Evolutionary conservation across 176 grass and related monocot species (phyloP), one percentile per base, ranked within the genome.

Genomic region (Triticum dicoccoides): DNA sequence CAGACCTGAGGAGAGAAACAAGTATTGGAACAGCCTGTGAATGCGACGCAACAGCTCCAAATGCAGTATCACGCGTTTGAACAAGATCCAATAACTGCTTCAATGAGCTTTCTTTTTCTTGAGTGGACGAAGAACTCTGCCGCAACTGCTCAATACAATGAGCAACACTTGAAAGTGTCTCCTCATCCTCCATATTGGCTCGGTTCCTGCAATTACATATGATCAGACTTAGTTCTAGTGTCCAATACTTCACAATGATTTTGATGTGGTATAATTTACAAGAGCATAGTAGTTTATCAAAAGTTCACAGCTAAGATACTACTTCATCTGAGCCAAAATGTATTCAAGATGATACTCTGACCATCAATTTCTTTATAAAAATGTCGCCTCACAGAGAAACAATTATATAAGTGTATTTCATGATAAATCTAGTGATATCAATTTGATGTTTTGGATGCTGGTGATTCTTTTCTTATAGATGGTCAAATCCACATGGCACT

Each of bases 11-110:
- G 61, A 97, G 95, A 87, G 95, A 89, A 81, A 97, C 95, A 81
- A 97, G 95, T 88, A 91, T 94, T 9, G 95, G 95, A 78, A 97
- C 95, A 63, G 92, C 92, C 63, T 97, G 95, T 23, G 92, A 91
- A 87, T 97, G 95, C 0, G 95, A 97, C 23, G 78, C 92, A 68
- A 97, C 95, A 66, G 95, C 95, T 61, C 92, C 92, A 42, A 94
- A 97, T 83, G 95, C 92, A 89, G 85, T 89, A 86, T 97, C 95
- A 67, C 95, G 92, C 78, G 92, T 94, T 91, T 97, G 88, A 85
- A 97, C 84, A 92, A 97, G 95, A 88, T 97, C 95, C 77, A 94
- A 84, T 87, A 97, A 73, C 82, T 97, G 95, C 85, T 88, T 97
- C 84, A 97, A 82, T 80, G 92, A 94, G 69, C 68, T 92, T 84